phyloP scores from a whole-genome alignment of 2,329 filamentous ascomycete genomes.

The Plenodomus tracheiphilus region DNA sequence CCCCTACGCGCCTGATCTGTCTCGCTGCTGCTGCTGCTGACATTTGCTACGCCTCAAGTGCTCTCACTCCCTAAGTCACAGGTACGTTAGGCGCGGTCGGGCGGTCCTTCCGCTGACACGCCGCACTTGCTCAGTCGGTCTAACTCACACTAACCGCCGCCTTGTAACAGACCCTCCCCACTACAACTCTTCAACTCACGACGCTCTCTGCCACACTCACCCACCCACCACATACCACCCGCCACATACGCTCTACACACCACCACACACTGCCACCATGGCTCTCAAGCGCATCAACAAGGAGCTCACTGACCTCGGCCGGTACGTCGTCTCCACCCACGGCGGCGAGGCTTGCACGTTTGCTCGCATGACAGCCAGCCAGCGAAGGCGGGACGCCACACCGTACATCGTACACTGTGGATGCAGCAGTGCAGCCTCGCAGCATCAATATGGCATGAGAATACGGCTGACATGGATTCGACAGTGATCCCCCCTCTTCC shows the following conservation, averaged over 20 bases:
- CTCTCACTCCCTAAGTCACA: slow-evolving; percentile 7
- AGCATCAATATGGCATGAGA: slow-evolving; percentile 3
- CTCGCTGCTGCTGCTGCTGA: not conserved
- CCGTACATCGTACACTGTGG: slow-evolving; percentile 3
- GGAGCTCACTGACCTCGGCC: slow-evolving; percentile 87
- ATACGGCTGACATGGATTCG: slow-evolving; percentile 37
- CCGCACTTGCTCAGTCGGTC: slow-evolving; percentile 32
- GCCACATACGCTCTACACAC: slow-evolving; percentile 8
- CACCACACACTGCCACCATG: slow-evolving; percentile 56
- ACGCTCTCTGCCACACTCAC: slow-evolving; percentile 28
- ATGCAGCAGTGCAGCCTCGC: slow-evolving; percentile 14
- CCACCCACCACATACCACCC: slow-evolving; percentile 14
- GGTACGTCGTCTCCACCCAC: slow-evolving; percentile 57
- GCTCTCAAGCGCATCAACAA: slow-evolving; percentile 94
- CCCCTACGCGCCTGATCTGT: slow-evolving; percentile 1
- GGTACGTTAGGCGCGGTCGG: slow-evolving; percentile 26
- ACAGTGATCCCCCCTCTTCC: slow-evolving; percentile 94
- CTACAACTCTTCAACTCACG: slow-evolving; percentile 38
- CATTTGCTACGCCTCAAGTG: not conserved
- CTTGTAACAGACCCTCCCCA: slow-evolving; percentile 36
- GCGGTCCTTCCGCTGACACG: slow-evolving; percentile 40
- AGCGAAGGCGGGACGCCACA: slow-evolving; percentile 34
- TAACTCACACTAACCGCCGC: slow-evolving; percentile 39
- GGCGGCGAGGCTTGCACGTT: slow-evolving; percentile 23
- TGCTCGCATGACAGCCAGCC: slow-evolving; percentile 45